A percentile compares a stretch with the other conserved stretches of the same genome.
Evolutionary conservation across 2,329 filamentous ascomycete genomes (phyloP).

Genomic region (Cladosporium oxysporum): DNA sequence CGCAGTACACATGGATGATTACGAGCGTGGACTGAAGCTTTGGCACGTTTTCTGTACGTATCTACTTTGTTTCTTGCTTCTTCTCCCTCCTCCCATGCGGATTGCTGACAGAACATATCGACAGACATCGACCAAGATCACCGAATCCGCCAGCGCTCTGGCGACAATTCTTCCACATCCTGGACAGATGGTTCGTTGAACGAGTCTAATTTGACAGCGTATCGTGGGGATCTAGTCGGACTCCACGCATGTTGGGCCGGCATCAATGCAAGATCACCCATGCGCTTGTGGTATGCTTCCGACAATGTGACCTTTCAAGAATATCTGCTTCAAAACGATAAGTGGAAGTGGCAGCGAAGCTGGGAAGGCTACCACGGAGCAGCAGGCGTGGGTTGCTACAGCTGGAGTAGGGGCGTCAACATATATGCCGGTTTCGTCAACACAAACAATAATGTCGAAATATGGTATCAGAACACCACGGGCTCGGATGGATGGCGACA

Average conservation of each 20-base stretch:
- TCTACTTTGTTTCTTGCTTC: too few relatives aligned
- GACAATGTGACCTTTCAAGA: not conserved
- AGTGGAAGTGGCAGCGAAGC: conserved; percentile 1
- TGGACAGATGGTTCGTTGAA: not conserved
- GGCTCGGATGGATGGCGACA: too few relatives aligned
- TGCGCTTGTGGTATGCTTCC: not conserved
- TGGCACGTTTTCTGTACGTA: too few relatives aligned
- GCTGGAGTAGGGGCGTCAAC: too few relatives aligned
- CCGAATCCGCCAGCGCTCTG: not conserved
- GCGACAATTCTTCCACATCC: not conserved
- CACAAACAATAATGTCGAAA: too few relatives aligned
- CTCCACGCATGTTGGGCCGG: not conserved
- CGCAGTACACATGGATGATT: not conserved
- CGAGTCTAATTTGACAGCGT: not conserved
- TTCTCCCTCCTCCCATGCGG: too few relatives aligned
- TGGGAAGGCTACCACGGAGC: not conserved
- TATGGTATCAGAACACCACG: too few relatives aligned
- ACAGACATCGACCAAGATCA: not conserved
- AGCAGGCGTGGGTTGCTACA: conserved; percentile 2
- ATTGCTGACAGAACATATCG: too few relatives aligned
- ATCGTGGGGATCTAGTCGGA: not conserved
- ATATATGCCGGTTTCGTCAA: too few relatives aligned
- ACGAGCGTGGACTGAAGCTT: too few relatives aligned
- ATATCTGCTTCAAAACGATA: not conserved
- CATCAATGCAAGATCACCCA: not conserved